Evolutionary conservation across 768 basidiomycete genomes (phyloP), one percentile per base, ranked within the genome.

Genomic region (Tubosaeta brunneosetosa): DNA sequence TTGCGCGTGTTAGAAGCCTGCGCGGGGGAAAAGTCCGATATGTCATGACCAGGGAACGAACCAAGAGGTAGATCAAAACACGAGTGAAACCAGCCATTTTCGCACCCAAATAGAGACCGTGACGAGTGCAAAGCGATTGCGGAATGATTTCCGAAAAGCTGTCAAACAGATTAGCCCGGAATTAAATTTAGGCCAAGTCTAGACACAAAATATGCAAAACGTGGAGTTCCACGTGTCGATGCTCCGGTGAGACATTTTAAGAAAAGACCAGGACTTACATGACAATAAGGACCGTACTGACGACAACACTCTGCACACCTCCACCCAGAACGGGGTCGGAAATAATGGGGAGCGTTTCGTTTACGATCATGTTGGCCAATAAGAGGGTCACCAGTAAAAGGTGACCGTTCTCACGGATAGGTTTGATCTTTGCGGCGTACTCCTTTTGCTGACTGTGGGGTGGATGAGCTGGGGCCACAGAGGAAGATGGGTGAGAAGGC

Each of bases 81-180:
- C 75, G 80, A 1, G 88, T 86, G 38, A 86, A 77, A 1, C 77
- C 75, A 0, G 86, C 91, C 86, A 91, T 88, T 63, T 89, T 88
- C 9, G 91, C 90, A 33, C 92, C 91, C 43, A 95, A 80, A 60
- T 86, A 89, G 5, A 94, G 78, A 19, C 93, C 93, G 73, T 92
- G 86, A 34, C 92, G 86, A 19, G 90, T 90, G 68, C 90, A 95
- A n/a, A 94, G 74, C 1, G 89, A 90, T 63, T 95, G 92, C 0
- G 92, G 92, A 55, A 94, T 94, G 57, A 94, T 91, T 72, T 94
- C 91, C 25, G 91, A 74, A 66, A 94, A 94, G 53, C 91, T 94
- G 60, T 34, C 37, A 44, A 36, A 9, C 26, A 16, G 26, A 37
- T 59, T 27, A 63, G 50, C 12, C 14, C 4, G 19, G 29, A 0